Conservation (phyloP, 2,329 filamentous ascomycete species). For the Penicillium sp. region DNA sequence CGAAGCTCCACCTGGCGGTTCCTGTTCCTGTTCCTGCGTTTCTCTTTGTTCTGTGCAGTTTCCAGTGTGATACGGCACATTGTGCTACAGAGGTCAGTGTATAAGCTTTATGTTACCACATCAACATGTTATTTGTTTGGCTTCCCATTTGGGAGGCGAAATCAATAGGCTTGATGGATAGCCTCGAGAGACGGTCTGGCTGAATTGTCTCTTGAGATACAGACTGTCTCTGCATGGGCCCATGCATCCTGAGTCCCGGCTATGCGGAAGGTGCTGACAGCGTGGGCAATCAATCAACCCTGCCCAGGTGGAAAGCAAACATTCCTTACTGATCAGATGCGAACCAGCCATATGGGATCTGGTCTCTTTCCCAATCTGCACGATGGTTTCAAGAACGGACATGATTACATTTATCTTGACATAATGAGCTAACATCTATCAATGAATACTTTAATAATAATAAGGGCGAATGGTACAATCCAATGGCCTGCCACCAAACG, state of each 20-base stretch:
- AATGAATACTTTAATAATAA: slow-evolving; percentile 22
- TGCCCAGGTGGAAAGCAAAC: background rate
- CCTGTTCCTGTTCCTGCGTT: background rate
- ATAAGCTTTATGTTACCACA: slow-evolving; percentile 16
- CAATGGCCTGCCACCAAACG: slow-evolving; percentile 23
- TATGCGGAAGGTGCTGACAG: background rate
- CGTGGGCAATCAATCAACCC: background rate
- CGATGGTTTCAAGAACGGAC: background rate
- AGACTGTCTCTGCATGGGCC: background rate
- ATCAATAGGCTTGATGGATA: background rate
- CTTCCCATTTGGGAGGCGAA: background rate
- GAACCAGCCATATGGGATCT: background rate
- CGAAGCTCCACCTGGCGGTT: slow-evolving; percentile 15
- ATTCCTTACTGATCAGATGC: background rate
- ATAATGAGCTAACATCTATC: slow-evolving; percentile 18
- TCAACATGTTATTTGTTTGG: slow-evolving; percentile 16
- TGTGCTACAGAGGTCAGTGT: background rate
- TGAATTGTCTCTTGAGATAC: background rate
- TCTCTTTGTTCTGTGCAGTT: background rate
- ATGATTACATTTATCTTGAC: slow-evolving; percentile 26
- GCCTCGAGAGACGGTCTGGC: background rate
- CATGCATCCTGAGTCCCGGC: background rate
- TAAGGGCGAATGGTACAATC: slow-evolving; percentile 17
- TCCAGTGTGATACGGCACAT: slow-evolving; percentile 20
- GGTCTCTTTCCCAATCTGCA: background rate